phyloP scores from a whole-genome alignment of 2,329 filamentous ascomycete genomes.

The Aspergillus calidoustus region DNA sequence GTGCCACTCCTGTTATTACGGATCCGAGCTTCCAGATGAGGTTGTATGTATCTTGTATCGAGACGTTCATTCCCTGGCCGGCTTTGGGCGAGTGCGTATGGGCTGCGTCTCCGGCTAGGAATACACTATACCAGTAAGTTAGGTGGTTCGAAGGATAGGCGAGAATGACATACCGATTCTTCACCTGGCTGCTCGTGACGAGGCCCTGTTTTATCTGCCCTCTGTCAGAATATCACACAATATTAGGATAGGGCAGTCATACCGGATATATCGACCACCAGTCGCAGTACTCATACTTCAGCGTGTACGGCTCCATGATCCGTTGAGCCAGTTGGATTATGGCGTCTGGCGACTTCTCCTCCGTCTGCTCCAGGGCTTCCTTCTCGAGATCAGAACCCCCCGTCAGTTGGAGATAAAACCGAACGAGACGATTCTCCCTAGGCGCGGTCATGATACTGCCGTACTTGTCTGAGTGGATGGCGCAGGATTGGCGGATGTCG shows the following conservation, averaged over 20 bases:
- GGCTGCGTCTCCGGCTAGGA: slow-evolving; percentile 6
- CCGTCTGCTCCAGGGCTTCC: neutral
- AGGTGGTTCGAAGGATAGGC: too few species aligned
- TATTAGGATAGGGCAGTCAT: neutral
- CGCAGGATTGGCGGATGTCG: slow-evolving; percentile 24
- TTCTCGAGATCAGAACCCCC: slow-evolving; percentile 7
- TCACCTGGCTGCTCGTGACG: neutral
- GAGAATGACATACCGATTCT: neutral
- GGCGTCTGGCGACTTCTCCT: slow-evolving; percentile 8
- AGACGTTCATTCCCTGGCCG: slow-evolving; percentile 9
- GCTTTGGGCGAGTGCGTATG: slow-evolving; percentile 9
- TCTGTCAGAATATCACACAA: neutral
- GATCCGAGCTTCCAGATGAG: slow-evolving; percentile 50
- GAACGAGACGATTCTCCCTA: slow-evolving; percentile 23
- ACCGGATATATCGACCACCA: slow-evolving; percentile 27
- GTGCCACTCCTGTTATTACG: slow-evolving; percentile 48
- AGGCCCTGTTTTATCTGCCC: slow-evolving; percentile 13
- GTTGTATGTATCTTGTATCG: slow-evolving; percentile 11
- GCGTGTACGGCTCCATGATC: slow-evolving; percentile 18
- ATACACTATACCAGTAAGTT: neutral
- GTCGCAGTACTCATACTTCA: slow-evolving; percentile 22
- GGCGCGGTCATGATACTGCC: slow-evolving; percentile 26
- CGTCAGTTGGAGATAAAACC: slow-evolving; percentile 22
- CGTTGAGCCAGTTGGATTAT: slow-evolving; percentile 12
- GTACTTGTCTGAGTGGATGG: slow-evolving; percentile 15